Base-by-base conservation (phyloP, 352 stramenopile species). In the Paralagenidium karlingii region DNA sequence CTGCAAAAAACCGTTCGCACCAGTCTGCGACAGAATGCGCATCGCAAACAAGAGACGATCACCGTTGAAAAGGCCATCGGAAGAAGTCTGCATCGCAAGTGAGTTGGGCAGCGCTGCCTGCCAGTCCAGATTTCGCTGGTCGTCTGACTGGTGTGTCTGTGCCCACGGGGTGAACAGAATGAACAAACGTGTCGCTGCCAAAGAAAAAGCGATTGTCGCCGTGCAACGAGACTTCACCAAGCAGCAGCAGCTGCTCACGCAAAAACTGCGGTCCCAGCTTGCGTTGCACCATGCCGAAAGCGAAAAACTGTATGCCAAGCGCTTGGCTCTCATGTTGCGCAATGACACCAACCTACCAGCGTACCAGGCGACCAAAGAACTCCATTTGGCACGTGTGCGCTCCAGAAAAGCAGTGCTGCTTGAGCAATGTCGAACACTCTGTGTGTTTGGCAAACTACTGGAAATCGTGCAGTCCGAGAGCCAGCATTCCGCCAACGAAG, bases 281-380 rank as follows among this genome's bases (percentile, higher is more conserved):
- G 75, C 62, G 4, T 45, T 88, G 16, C 68, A 60, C 20, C 64
- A 74, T 29, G 75, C 67, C 0, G 58, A 84, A 32, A 57, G 63
- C 13, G 75, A 85, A 31, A 65, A 71, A 40, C 67, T 82, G 62
- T 76, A 82, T 27, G 42, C 40, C 39, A 82, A 59, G 42, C 55
- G 68, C 1, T 43, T 83, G 24, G 51, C 60, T 11, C 44, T 83
- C 11, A 36, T 80, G 2, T 59, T 78, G 41, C 53, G 62, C 1
- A 60, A 81, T 32, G 64, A 84, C 43, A 58, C 48, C 2, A 60
- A 49, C 10, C 20, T 83, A 3, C 70, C 75, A 9, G 42, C 66
- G 6, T 81, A 84, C 31, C 52, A 65, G 38, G 62, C 67, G 0
- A 42, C 57, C 7, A 79, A 80, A 18, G 70, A 88, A 38, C 53